A percentile compares a stretch with the other conserved stretches of the same genome.
phyloP scores from a whole-genome alignment of 2,329 filamentous ascomycete species.

The Cyanodermella asteris region DNA sequence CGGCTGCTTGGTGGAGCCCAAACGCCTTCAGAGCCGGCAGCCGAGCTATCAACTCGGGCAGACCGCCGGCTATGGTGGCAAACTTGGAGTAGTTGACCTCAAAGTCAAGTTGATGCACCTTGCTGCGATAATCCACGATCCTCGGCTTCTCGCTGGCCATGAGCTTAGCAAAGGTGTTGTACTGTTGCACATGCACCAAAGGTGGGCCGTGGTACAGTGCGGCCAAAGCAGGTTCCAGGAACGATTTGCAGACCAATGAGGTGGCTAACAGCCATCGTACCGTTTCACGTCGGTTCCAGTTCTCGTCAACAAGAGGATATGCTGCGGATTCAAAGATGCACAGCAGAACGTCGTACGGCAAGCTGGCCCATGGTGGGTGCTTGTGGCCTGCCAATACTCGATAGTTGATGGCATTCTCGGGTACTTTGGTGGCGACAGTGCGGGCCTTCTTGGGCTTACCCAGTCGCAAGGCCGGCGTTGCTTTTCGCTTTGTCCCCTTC shows the following conservation, averaged over 20 bases:
- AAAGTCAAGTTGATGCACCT: slow-evolving; percentile 47
- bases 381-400: no score
- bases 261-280: slow-evolving; percentile 43
- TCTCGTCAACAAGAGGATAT: slow-evolving; percentile 29
- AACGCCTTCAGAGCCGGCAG: no score
- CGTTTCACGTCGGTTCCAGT: slow-evolving; percentile 20
- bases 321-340: slow-evolving; percentile 50
- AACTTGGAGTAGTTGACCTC: slow-evolving; percentile 36
- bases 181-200: slow-evolving; percentile 30
- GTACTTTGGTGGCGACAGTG: no score
- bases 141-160: slow-evolving; percentile 31
- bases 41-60: no score
- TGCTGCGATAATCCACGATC: slow-evolving; percentile 43
- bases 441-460: no score
- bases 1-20: no score
- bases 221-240: slow-evolving; percentile 50
- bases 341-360: slow-evolving; percentile 48
- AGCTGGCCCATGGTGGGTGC: slow-evolving; percentile 34
- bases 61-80: slow-evolving; percentile 3
- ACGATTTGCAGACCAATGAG: slow-evolving; percentile 39
- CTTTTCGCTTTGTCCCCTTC: no score
- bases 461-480: no score
- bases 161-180: slow-evolving; percentile 26
- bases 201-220: slow-evolving; percentile 50
- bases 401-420: no score